Base-by-base conservation (phyloP, 2,329 filamentous ascomycete species). In the Periglandula ipomoeae region DNA sequence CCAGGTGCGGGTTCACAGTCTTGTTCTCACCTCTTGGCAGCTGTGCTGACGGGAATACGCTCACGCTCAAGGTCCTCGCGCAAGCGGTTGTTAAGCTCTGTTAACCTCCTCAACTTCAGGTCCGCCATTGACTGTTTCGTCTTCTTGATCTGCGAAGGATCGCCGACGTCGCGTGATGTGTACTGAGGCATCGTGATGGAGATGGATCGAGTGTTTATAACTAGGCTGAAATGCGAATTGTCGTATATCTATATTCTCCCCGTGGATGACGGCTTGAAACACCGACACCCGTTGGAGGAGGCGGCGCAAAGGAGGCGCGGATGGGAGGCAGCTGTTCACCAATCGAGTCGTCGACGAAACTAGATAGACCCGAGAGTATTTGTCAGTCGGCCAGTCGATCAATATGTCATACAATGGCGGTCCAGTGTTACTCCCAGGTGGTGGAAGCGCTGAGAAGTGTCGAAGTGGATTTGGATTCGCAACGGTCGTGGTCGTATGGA, bases 91-190 rank as follows among this genome's bases (percentile, higher is more conserved):
- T 97, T 98, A 62, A 98, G 81, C 74, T 98, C 93, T 53, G 90
- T 97, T 70, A 98, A 78, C 56, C 93, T 86, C 63, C 93, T 85
- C 62, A 97, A 82, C 79, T 98, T 98, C 56, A 98, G 81, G 69
- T 98, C 93, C 59, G 91, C 91, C 88, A 98, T 97, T 67, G 89
- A 95, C 74, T 97, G 93, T 78, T 96, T 96, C 76, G 94, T 97
- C 75, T 90, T 95, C 78, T 80, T 82, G 60, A 82, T 79, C 66
- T 84, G 79, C 61, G 78, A 79, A 66, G 79, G 78, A 65, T 84
- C 81, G 69, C 78, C 79, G 53, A 80, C 78, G 63, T 84, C 81
- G 60, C 81, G 77, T 44, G 80, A 82, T 50, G 79, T 82, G 70
- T 83, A 84, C 57, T 79, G 74, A 69, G 81, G 78, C 79, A 83